Conservation (phyloP, 192 early-diverging fungal genomes). For the Backusella tarrabulga region DNA sequence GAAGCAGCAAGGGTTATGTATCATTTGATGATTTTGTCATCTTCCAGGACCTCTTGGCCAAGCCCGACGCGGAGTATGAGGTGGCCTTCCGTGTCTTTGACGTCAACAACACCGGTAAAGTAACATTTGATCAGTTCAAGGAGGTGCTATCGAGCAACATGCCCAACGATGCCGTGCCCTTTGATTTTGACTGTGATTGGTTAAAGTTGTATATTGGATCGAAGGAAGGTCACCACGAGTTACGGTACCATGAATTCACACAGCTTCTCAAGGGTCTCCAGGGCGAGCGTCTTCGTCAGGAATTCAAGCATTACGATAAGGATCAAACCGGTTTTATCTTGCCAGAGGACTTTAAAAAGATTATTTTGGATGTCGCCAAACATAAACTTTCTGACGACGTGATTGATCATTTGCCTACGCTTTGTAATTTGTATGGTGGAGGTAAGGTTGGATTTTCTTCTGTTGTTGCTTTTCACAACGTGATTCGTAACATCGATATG, state of each 20-base stretch:
- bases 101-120: conserved; percentile 51
- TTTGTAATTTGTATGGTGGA: conserved; percentile 56
- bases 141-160: conserved; percentile 54
- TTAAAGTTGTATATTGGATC: conserved; percentile 67
- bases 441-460: conserved; percentile 61
- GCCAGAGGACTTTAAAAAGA: conserved; percentile 56
- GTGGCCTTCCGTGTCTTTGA: conserved; percentile 71
- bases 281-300: conserved; percentile 66
- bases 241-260: conserved; percentile 68
- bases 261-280: conserved; percentile 71
- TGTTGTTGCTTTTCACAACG: conserved; percentile 61
- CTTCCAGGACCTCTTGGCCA: conserved; percentile 58
- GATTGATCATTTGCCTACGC: conserved; percentile 60
- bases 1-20: conserved; percentile 43
- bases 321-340: conserved; percentile 60
- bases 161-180: conserved; percentile 56
- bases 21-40: conserved; percentile 61
- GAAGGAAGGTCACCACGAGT: conserved; percentile 48
- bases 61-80: conserved; percentile 73
- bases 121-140: conserved; percentile 69
- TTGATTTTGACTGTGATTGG: conserved; percentile 73
- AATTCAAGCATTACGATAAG: conserved; percentile 70
- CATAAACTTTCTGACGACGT: conserved; percentile 67
- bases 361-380: conserved; percentile 62
- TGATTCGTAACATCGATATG: conserved; percentile 66